Evolutionary conservation across 306 rosid species (phyloP).

Genomic region (Lathyrus tuberosus): DNA sequence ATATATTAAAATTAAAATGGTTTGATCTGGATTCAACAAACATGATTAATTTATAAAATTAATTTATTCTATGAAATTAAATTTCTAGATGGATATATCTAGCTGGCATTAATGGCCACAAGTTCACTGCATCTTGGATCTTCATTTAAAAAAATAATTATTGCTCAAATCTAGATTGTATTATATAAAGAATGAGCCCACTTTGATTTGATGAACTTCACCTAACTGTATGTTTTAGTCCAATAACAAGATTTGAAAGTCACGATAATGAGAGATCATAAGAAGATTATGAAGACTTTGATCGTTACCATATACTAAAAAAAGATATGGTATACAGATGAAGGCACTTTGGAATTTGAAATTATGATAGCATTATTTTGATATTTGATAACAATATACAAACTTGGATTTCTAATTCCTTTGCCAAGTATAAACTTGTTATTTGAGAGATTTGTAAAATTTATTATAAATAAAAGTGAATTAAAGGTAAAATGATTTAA

Average conservation of each 20-base stretch:
- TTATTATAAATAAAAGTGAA: no score
- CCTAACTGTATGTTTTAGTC: conserved; percentile 32
- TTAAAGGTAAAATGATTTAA: no score
- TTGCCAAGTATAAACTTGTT: conserved; percentile 21
- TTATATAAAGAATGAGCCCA: conserved; percentile 14
- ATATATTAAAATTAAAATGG: no score
- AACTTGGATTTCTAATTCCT: conserved; percentile 30
- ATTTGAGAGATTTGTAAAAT: not conserved
- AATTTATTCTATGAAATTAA: conserved; percentile 22
- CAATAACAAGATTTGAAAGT: conserved; percentile 29
- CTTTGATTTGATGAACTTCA: conserved; percentile 34
- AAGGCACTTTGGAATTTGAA: conserved; percentile 41
- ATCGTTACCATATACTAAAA: conserved; percentile 10
- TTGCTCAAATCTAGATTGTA: conserved; percentile 28
- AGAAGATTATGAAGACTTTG: conserved; percentile 3
- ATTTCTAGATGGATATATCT: conserved; percentile 18
- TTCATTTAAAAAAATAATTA: not conserved
- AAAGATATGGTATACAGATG: conserved; percentile 28
- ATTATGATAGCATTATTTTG: conserved; percentile 34
- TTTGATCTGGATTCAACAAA: no score
- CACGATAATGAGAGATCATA: conserved; percentile 26
- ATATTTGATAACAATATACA: not conserved
- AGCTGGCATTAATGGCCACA: conserved; percentile 31
- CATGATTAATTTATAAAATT: conserved; percentile 11
- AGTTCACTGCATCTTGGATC: conserved; percentile 34